Evolutionary conservation across 495 filamentous ascomycete species (phyloP).

Genomic region (Tuber indicum): DNA sequence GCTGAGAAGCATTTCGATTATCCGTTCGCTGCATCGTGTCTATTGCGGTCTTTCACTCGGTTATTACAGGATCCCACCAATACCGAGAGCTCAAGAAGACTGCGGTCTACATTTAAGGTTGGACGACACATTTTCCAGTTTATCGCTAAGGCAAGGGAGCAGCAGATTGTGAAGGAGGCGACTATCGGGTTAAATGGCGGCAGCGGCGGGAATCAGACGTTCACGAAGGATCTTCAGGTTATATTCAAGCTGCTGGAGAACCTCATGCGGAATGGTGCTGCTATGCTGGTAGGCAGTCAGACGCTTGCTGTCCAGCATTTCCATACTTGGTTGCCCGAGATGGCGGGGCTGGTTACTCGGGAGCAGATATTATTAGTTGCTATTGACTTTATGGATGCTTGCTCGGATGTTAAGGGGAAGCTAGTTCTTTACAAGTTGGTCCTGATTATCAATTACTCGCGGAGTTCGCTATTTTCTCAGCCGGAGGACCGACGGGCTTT

Average conservation of each 20-base stretch:
- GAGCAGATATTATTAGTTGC: constrained; percentile 88
- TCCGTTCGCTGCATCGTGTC: constrained; percentile 85
- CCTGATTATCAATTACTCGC: constrained; percentile 81
- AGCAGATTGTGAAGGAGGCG: constrained; percentile 82
- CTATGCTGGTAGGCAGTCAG: constrained; percentile 83
- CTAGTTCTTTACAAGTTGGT: constrained; percentile 90
- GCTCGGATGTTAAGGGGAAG: constrained; percentile 80
- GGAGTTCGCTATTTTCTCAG: constrained; percentile 68
- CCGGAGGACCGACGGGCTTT: constrained; percentile 66
- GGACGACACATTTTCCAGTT: constrained; percentile 88
- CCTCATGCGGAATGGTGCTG: constrained; percentile 79
- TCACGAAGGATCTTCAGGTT: constrained; percentile 72
- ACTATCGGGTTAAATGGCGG: constrained; percentile 80
- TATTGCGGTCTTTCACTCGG: constrained; percentile 77
- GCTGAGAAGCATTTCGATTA: constrained; percentile 87
- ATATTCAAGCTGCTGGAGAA: constrained; percentile 85
- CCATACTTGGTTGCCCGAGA: constrained; percentile 89
- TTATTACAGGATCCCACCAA: constrained; percentile 73
- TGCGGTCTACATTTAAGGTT: constrained; percentile 92
- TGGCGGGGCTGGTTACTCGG: constrained; percentile 64
- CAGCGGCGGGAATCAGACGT: constrained; percentile 47
- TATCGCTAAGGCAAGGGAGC: constrained; percentile 79
- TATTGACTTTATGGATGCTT: constrained; percentile 88
- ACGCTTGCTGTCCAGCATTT: constrained; percentile 95
- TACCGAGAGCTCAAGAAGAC: constrained; percentile 67